Percentiles rank a stretch among this genome's conserved stretches.
Conservation (phyloP, 805 yeast species). For the Metschnikowia continentalis region DNA sequence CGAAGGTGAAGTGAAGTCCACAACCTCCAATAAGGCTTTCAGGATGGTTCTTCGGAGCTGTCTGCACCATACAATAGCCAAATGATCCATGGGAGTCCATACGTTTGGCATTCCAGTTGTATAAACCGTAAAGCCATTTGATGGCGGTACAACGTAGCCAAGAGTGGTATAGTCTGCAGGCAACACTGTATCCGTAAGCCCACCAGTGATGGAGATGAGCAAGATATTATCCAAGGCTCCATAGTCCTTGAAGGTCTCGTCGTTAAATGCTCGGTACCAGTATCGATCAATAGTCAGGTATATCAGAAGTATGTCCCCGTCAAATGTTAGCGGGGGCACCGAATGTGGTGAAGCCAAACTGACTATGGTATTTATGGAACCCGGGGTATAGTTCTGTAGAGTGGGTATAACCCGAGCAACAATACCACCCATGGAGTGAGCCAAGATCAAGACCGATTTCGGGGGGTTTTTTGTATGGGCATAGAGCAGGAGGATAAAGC, state of each 20-base stretch:
- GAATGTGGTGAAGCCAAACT: constrained; percentile 92
- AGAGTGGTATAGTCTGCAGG: constrained; percentile 89
- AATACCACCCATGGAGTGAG: constrained; percentile 97
- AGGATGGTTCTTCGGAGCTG: constrained; percentile 70
- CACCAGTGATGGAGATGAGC: constrained; percentile 86
- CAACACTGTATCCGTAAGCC: constrained; percentile 66
- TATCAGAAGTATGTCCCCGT: constrained; percentile 74
- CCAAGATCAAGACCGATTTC: constrained; percentile 69
- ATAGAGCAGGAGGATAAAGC: constrained; percentile 70
- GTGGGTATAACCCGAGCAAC: constrained; percentile 85
- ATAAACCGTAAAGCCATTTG: constrained; percentile 77
- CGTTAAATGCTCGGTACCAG: constrained; percentile 65
- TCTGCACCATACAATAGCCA: constrained; percentile 95
- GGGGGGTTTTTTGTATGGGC: constrained; percentile 43
- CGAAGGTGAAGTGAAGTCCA: constrained; percentile 42
- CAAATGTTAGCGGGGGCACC: constrained; percentile 89
- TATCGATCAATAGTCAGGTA: constrained; percentile 72
- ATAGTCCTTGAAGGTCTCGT: constrained; percentile 14
- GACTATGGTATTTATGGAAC: constrained; percentile 75
- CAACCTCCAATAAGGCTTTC: constrained; percentile 52
- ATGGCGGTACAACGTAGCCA: constrained; percentile 63
- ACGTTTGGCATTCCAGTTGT: constrained; percentile 85
- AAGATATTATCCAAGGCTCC: constrained; percentile 54
- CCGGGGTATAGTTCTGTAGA: constrained; percentile 65
- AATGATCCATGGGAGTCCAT: constrained; percentile 92